Conservation (phyloP, 371 early-diverging fungal species). For the Dinochytrium kinnereticum region DNA sequence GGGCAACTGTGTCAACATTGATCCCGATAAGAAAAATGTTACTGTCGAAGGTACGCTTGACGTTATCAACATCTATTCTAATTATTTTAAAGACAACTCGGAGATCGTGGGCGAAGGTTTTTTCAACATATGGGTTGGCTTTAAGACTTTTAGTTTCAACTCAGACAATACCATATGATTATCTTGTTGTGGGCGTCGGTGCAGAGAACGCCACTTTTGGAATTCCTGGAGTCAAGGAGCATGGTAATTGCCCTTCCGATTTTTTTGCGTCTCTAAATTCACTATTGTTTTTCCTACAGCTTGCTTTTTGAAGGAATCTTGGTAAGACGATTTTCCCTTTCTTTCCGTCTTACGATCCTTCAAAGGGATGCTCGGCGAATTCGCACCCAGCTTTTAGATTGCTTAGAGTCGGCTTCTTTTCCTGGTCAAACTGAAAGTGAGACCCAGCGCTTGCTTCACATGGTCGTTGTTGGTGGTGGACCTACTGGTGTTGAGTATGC, state of each 20-base stretch:
- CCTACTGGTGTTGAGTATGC: constrained; percentile 96
- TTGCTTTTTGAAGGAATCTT: constrained; percentile 81
- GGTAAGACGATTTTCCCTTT: constrained; percentile 28
- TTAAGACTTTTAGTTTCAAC: constrained; percentile 47
- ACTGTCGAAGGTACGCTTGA: constrained; percentile 59
- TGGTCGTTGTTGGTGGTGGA: constrained; percentile 97
- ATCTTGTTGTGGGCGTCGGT: constrained; percentile 87
- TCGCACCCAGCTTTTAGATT: constrained; percentile 83
- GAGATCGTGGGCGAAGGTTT: constrained; percentile 70
- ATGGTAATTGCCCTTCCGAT: constrained; percentile 40
- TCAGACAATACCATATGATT: constrained; percentile 80
- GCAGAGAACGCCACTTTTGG: constrained; percentile 90
- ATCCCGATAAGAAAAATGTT: constrained; percentile 74
- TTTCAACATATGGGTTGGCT: background rate
- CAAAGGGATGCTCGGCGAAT: constrained; percentile 88
- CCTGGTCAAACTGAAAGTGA: constrained; percentile 81
- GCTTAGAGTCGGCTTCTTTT: constrained; percentile 88
- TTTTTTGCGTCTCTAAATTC: background rate
- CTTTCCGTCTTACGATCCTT: no score
- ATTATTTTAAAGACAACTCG: constrained; percentile 61
- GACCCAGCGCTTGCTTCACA: constrained; percentile 82
- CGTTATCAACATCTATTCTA: background rate
- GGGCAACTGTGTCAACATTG: constrained; percentile 84
- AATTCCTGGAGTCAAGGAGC: constrained; percentile 67
- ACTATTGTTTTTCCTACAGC: constrained; percentile 34